Evolutionary conservation across 768 basidiomycete species (phyloP).

Genomic region (Rhizopogon vesiculosus): DNA sequence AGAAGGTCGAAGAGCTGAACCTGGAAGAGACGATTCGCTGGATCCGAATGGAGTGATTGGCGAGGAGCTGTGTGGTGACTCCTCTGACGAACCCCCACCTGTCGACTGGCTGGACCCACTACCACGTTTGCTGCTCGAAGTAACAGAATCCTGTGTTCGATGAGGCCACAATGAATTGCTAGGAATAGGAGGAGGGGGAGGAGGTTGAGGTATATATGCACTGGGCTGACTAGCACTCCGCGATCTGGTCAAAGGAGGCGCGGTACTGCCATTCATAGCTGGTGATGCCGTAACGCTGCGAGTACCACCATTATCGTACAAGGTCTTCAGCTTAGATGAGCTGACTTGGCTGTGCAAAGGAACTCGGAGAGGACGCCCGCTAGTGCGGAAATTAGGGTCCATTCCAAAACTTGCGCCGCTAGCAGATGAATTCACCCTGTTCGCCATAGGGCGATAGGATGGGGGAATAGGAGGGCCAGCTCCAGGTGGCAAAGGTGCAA

Average conservation of each 20-base stretch:
- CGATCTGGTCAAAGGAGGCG: slow-evolving; percentile 45
- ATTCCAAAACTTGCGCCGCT: slow-evolving; percentile 38
- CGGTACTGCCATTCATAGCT: slow-evolving; percentile 13
- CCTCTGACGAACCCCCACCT: slow-evolving; percentile 68
- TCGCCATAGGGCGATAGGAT: slow-evolving; percentile 36
- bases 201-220: slow-evolving; percentile 53
- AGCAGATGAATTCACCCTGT: slow-evolving; percentile 43
- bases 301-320: slow-evolving; percentile 44
- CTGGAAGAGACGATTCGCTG: slow-evolving; percentile 73
- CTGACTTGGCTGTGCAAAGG: slow-evolving; percentile 66
- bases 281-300: slow-evolving; percentile 30
- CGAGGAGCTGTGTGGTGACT: slow-evolving; percentile 81
- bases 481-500: slow-evolving; percentile 31
- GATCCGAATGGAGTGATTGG: slow-evolving; percentile 90
- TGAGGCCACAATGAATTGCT: slow-evolving; percentile 43
- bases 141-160: slow-evolving; percentile 35
- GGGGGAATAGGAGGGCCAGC: slow-evolving; percentile 16
- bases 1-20: slow-evolving; percentile 47
- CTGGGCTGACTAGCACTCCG: slow-evolving; percentile 79
- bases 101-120: slow-evolving; percentile 85
- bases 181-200: slow-evolving; percentile 53
- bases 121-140: slow-evolving; percentile 59
- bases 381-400: slow-evolving; percentile 30
- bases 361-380: slow-evolving; percentile 36
- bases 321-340: slow-evolving; percentile 51